Conservation (phyloP, 2,329 filamentous ascomycete species). For the Periconia macrospinosa region DNA sequence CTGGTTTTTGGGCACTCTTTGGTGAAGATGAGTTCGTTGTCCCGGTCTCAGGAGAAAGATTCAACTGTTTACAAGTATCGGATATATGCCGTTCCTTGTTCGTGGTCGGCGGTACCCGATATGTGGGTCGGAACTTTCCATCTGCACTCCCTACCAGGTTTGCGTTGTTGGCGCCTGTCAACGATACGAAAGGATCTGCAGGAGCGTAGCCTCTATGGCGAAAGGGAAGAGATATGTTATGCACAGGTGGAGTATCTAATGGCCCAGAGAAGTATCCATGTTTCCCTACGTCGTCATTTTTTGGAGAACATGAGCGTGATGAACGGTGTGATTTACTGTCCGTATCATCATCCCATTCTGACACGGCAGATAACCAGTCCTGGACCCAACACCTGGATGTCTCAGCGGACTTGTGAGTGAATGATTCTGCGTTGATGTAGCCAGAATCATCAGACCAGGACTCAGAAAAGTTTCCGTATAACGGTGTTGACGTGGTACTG, state of each 20-base stretch:
- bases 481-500: background rate
- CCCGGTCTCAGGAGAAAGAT: background rate
- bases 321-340: background rate
- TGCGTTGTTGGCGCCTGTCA: too few species aligned
- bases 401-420: background rate
- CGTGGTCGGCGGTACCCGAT: background rate
- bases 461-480: conserved; percentile 12
- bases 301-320: background rate
- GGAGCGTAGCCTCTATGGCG: background rate
- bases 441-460: conserved; percentile 34
- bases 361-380: conserved; percentile 19
- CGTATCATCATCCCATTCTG: background rate
- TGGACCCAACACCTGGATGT: background rate
- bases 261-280: background rate
- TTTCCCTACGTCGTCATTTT: background rate
- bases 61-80: conserved; percentile 1
- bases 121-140: too few species aligned
- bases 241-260: background rate
- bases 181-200: conserved; percentile 1
- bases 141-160: too few species aligned
- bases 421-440: conserved; percentile 14
- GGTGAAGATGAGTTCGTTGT: background rate
- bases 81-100: background rate
- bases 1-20: background rate
- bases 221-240: too few species aligned